Base-by-base conservation (phyloP, 2,329 filamentous ascomycete genomes). In the Phoma herbarum region DNA sequence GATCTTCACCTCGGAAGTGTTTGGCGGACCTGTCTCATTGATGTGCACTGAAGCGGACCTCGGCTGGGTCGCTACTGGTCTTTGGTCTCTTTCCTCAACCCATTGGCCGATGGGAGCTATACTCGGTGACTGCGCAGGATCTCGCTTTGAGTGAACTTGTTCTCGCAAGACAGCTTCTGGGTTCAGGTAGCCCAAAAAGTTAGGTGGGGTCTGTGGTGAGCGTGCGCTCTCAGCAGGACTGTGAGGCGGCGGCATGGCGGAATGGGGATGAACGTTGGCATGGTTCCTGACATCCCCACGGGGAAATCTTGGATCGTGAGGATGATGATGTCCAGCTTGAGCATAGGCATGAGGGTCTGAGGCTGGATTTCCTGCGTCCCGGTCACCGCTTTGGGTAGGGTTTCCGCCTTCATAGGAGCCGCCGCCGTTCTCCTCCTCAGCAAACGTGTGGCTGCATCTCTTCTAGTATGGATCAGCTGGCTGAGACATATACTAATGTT, bases 121-220 rank as follows among this genome's bases (percentile, higher is more conserved):
- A 4, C 57, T 68, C 29, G 73, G 73, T 18, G 73, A 74, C 28
- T 69, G 66, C 12, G 62, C 67, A n/a, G 66, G 45, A 52, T 72
- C 70, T 54, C 71, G 67, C 41, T 75, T 72, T 10, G 76, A 69
- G 42, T 76, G 69, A 39, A 78, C 73, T 29, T 80, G 75, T 42
- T 80, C 77, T 49, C 81, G 69, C 29, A 83, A 70, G 10, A 79
- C 78, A n/a, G 80, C 76, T 61, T 82, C 80, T 4, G 81, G 81
- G 37, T 78, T 80, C 52, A 82, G 66, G 57, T 82, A 81, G 51
- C 80, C 79, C 42, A 81, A 65, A 59, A 82, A 82, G 49, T 78
- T 78, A 18, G 77, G 73, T 16, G 77, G 75, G 29, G 73, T 78
- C 46, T 70, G 66, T 25, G 69, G 60, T 16, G 68, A 67, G 43